Base-by-base conservation (phyloP, 2,329 filamentous ascomycete genomes). In the Stagonosporopsis vannaccii region DNA sequence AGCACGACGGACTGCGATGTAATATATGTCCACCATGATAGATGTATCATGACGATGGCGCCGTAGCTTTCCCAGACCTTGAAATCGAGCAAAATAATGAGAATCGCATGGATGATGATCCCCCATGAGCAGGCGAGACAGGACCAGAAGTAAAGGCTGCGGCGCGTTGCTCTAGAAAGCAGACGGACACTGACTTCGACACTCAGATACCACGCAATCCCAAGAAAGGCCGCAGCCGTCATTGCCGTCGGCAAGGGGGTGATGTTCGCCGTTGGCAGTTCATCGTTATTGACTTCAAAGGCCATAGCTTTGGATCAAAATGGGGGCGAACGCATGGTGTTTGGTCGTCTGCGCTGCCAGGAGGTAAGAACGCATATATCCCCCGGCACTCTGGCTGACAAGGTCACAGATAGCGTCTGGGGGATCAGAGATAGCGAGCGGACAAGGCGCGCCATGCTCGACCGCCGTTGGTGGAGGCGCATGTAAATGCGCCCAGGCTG, bases 1-100 rank as follows among this genome's bases (percentile, higher is more conserved):
- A 88, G 74, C 0, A 88, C 85, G 11, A 87, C 54, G 0, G 81
- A 81, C 66, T 87, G 84, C 0, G 84, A 84, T 0, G 84, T 85
- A 0, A 87, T 82, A 80, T 85, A 86, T 2, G 73, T 65, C 67
- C 81, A 82, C 82, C 85, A 83, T 6, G 82, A 83, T 1, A 87
- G 53, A n/a, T 77, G 78, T 55, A 87, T 64, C 51, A 77, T 70
- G 40, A 79, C 76, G 36, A 80, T 60, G 15, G 78, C 51, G 2
- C 41, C 58, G 54, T 22, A 77, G 4, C 78, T 73, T 2, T 75
- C 72, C 35, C 73, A 74, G 59, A 81, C 79, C 9, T 79, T 80
- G 6, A 78, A 67, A 42, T 77, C 69, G 45, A 80, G 76, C 0
- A 79, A 71, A 2, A 79, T 60, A 33, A 81, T 80, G 7, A 73